These are phyloP conservation scores for Leccinum rimulosum DNA, from an alignment of 768 basidiomycete species.

Conservation along the genomic window DNA sequence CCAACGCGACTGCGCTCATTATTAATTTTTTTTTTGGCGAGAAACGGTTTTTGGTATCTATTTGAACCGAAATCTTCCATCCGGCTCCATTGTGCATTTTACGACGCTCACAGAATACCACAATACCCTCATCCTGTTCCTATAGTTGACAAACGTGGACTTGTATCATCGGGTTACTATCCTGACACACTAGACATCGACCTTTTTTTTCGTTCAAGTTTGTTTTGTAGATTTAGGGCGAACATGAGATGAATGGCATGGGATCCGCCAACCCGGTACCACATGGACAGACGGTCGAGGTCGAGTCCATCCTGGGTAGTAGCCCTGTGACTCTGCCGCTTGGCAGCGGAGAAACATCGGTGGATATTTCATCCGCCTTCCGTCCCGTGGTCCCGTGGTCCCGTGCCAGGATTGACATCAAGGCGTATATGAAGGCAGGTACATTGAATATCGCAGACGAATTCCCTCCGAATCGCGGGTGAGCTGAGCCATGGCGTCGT, in stretches of 20 bases:
- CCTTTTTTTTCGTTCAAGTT: constrained; percentile 5
- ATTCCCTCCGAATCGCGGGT: neutral
- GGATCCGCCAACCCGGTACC: neutral
- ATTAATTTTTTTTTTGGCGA: constrained; percentile 11
- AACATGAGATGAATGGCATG: constrained; percentile 5
- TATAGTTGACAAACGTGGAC: constrained; percentile 27
- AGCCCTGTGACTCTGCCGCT: constrained; percentile 4
- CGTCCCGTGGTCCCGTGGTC: neutral
- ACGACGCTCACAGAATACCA: constrained; percentile 30
- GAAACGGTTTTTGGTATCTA: constrained; percentile 29
- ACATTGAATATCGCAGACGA: neutral
- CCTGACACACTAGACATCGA: constrained; percentile 17
- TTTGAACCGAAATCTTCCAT: constrained; percentile 25
- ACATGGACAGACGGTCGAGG: neutral
- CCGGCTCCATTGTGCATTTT: constrained; percentile 28
- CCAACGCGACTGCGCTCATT: constrained; percentile 13
- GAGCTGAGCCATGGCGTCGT: constrained; percentile 32
- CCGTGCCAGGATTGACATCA: neutral
- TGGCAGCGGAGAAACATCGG: constrained; percentile 20
- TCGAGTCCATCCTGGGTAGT: neutral
- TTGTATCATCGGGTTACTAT: constrained; percentile 16
- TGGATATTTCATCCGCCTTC: neutral
- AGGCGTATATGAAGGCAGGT: constrained; percentile 1
- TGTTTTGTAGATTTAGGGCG: constrained; percentile 23
- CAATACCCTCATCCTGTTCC: constrained; percentile 34